Evolutionary conservation across 179 eudicot genomes (phyloP), one percentile per base, ranked within the genome.

Genomic region (Beta lomatogona): DNA sequence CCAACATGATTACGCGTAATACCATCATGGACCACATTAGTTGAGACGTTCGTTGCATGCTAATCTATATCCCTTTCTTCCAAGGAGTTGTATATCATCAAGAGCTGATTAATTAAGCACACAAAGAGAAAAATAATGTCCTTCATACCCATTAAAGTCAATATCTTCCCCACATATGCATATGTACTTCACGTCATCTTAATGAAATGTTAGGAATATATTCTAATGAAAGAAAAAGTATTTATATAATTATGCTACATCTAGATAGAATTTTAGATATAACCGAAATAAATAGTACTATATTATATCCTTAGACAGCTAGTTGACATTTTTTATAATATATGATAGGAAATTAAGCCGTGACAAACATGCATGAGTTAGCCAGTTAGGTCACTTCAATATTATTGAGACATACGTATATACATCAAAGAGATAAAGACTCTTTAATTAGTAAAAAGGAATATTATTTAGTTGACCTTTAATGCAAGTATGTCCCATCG

Each of bases 381-480:
- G 60, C 60, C 76, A 72, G 76, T 52, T 57, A 75, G 65, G 77
- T 73, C 22, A 28, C 46, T 75, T 57, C 18, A 15, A 31, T 73
- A 73, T 73, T 54, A 73, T 55, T 55, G 45, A 52, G 60, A 52
- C 14, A 53, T 68, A 66, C 52, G 14, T 58, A 15, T 9, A 19
- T 54, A 25, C 59, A 21, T 22, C 15, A 52, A 11, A 12, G 6
- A 50, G 50, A 22, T 13, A 53, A 53, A 73, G 25, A 25, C 48
- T 73, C 48, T 28, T 25, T 73, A 69, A 69, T 54, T 25, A 31
- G 21, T 1, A 31, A 74, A 74, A 75, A 41, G 36, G 31, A 75
- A 75, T 75, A 75, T 31, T 75, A 16, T 6, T 55, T 57, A 75
- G 66, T 75, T 75, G 77, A 75, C 77, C 21, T 75, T 74, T 28